These are phyloP conservation scores for Diaporthe humulicola DNA, from an alignment of 2,329 filamentous ascomycete species.

Conservation along the genomic window DNA sequence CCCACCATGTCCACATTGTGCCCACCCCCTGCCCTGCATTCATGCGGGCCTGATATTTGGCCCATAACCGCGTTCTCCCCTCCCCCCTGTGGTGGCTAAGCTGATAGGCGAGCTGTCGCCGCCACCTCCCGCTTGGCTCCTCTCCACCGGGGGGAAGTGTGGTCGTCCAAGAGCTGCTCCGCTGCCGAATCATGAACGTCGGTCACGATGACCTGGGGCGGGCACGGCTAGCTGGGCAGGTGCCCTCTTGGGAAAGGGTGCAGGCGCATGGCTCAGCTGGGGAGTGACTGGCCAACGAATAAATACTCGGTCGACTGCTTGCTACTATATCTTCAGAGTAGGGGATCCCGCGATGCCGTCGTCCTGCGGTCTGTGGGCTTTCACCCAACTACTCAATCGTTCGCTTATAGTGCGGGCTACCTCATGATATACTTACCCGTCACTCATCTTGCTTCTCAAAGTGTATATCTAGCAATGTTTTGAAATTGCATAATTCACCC, in stretches of 20 bases:
- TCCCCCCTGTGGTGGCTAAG: not conserved
- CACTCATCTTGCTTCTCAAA: not conserved
- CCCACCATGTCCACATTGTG: not conserved
- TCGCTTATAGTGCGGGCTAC: not conserved
- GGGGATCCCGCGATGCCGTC: not conserved
- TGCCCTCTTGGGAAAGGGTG: not conserved
- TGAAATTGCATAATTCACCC: not conserved
- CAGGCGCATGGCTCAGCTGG: slow-evolving; percentile 28
- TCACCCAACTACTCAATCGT: not conserved
- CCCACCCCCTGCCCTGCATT: not conserved
- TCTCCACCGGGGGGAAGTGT: not conserved
- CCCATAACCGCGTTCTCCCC: not conserved
- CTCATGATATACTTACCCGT: not conserved
- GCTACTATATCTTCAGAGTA: not conserved
- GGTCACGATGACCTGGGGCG: slow-evolving; percentile 28
- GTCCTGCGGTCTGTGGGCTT: not conserved
- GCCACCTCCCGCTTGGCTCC: slow-evolving; percentile 27
- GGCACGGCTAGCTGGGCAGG: slow-evolving; percentile 23
- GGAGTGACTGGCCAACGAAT: not conserved
- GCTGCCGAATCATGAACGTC: slow-evolving; percentile 8
- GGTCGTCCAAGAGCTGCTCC: no score
- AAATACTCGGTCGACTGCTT: not conserved
- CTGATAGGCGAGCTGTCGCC: slow-evolving; percentile 4
- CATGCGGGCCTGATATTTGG: slow-evolving; percentile 24
- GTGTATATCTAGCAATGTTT: not conserved